Conservation (phyloP, 441 rosid species). For the Breynia disticha region DNA sequence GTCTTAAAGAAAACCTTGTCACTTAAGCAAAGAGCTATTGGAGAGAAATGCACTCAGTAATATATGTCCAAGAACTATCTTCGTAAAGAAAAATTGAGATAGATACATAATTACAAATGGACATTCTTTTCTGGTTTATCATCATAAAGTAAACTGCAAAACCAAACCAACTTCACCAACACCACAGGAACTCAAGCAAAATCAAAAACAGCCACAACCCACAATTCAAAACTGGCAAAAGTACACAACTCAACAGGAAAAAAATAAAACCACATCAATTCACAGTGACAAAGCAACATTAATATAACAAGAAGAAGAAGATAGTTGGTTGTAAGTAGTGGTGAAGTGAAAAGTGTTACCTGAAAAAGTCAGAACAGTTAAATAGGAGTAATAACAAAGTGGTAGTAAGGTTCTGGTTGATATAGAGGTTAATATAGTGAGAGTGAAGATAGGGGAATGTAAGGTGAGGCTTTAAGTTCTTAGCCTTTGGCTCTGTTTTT, state of each 20-base stretch:
- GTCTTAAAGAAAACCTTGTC: too few relatives aligned
- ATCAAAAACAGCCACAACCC: background rate
- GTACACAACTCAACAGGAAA: background rate
- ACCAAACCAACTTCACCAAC: background rate
- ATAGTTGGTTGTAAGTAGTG: too few relatives aligned
- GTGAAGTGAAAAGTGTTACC: too few relatives aligned
- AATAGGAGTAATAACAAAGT: too few relatives aligned
- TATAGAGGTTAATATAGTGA: background rate
- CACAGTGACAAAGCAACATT: background rate
- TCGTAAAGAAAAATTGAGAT: too few relatives aligned
- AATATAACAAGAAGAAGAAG: too few relatives aligned
- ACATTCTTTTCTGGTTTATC: too few relatives aligned
- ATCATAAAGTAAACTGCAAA: background rate
- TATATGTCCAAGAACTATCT: too few relatives aligned
- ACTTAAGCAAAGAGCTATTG: too few relatives aligned
- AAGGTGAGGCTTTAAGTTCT: slow-evolving; percentile 38
- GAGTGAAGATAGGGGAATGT: slow-evolving; percentile 24
- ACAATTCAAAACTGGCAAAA: background rate
- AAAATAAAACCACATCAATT: background rate
- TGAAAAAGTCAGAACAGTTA: too few relatives aligned
- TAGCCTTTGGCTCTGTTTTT: slow-evolving; percentile 20
- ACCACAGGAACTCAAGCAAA: background rate
- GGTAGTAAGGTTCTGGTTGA: background rate
- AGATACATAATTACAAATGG: too few relatives aligned
- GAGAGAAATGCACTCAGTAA: too few relatives aligned